A percentile compares a stretch with the other conserved stretches of the same genome.
Evolutionary conservation across 2,329 filamentous ascomycete genomes (phyloP).

Genomic region (Trichoderma sp.): DNA sequence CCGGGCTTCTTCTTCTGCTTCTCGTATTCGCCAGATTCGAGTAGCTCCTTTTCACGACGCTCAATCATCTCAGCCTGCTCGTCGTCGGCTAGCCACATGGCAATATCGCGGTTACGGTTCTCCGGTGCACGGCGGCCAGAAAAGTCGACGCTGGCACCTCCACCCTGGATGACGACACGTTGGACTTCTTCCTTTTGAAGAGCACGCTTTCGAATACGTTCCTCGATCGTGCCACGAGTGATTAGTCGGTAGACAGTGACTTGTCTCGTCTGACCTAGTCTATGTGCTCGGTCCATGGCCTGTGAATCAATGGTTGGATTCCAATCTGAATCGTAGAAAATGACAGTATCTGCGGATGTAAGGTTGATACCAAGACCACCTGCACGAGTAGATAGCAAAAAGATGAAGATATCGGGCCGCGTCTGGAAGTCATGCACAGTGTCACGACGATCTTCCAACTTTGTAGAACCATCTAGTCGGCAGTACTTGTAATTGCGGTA

Average conservation of each 20-base stretch:
- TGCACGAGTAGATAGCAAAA: slow-evolving; percentile 91
- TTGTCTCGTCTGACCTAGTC: slow-evolving; percentile 92
- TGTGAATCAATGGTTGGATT: slow-evolving; percentile 98
- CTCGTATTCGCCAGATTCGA: slow-evolving; percentile 70
- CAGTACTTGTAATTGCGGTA: slow-evolving; percentile 99
- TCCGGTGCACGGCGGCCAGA: slow-evolving; percentile 85
- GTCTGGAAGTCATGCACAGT: slow-evolving; percentile 97
- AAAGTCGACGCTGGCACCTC: slow-evolving; percentile 91
- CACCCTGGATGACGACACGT: slow-evolving; percentile 92
- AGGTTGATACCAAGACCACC: slow-evolving; percentile 98
- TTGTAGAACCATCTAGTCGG: slow-evolving; percentile 93
- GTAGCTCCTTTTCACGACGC: slow-evolving; percentile 83
- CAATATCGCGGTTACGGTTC: slow-evolving; percentile 96
- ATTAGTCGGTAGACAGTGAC: slow-evolving; percentile 98
- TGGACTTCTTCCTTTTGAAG: slow-evolving; percentile 99
- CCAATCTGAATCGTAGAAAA: slow-evolving; percentile 99
- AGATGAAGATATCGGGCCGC: slow-evolving; percentile 92
- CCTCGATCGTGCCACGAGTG: slow-evolving; percentile 94
- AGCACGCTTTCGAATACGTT: slow-evolving; percentile 94
- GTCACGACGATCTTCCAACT: slow-evolving; percentile 93
- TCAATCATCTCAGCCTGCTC: slow-evolving; percentile 95
- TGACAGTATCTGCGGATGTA: slow-evolving; percentile 94
- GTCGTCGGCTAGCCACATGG: slow-evolving; percentile 97
- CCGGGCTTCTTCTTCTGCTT: slow-evolving; percentile 67
- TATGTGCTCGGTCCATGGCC: slow-evolving; percentile 98